phyloP scores from a whole-genome alignment of 805 yeast genomes.

The Kluyveromyces dobzhanskii region DNA sequence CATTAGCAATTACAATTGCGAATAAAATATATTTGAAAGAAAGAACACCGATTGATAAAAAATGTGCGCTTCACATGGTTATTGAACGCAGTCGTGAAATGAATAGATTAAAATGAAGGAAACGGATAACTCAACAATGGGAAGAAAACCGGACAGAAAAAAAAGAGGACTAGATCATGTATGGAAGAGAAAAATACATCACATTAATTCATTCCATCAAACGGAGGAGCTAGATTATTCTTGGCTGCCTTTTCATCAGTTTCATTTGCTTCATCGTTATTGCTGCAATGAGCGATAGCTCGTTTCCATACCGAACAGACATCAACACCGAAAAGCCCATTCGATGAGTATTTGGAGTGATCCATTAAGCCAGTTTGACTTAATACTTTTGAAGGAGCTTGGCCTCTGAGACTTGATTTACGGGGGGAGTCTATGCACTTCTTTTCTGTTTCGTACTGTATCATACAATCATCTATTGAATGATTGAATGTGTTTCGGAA shows the following conservation, averaged over 20 bases:
- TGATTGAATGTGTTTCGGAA: slow-evolving; percentile 5
- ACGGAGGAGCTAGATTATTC: slow-evolving; percentile 4
- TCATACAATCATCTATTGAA: slow-evolving; percentile 7
- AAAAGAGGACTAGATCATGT: background rate
- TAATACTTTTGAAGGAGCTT: background rate
- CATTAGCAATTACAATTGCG: too few relatives aligned
- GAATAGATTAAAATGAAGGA: background rate
- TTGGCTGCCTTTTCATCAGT: background rate
- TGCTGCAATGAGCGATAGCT: slow-evolving; percentile 15
- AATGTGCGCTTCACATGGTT: too few relatives aligned
- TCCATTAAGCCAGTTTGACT: slow-evolving; percentile 2
- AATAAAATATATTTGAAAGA: too few relatives aligned
- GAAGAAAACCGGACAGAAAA: background rate
- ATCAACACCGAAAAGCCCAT: slow-evolving; percentile 29
- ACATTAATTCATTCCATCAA: background rate
- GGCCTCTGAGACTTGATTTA: background rate
- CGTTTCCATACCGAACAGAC: slow-evolving; percentile 30
- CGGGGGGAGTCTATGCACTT: slow-evolving; percentile 1
- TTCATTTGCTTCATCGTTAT: background rate
- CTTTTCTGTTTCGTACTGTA: slow-evolving; percentile 3
- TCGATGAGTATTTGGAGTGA: slow-evolving; percentile 19
- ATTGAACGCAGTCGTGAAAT: too few relatives aligned
- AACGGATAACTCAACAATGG: background rate
- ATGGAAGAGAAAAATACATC: background rate
- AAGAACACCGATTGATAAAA: too few relatives aligned